A percentile compares a stretch with the other conserved stretches of the same genome.
Conservation (phyloP, 2,329 filamentous ascomycete species). For the Fusarium sp. region DNA sequence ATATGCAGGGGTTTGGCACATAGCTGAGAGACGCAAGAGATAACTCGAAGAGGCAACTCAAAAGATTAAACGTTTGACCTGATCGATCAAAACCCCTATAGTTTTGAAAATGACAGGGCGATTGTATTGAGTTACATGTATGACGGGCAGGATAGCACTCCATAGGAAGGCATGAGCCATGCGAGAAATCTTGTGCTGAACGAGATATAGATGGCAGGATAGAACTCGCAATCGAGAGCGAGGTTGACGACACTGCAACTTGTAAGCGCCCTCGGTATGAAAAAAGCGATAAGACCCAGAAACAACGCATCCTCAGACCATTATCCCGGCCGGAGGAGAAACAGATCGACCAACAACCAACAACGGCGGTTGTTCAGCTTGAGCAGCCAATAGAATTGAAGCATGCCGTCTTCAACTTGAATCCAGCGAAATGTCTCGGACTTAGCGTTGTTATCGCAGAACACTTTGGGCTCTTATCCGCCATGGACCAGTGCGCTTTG, state of each 20-base stretch:
- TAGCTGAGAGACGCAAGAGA: not conserved
- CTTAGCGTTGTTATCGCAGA: not conserved
- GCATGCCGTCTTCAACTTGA: not conserved
- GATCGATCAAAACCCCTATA: not conserved
- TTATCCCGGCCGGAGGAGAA: not conserved
- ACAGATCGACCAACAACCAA: conserved; percentile 22
- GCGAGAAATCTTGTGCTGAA: not conserved
- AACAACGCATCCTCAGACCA: not conserved
- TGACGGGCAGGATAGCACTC: not conserved
- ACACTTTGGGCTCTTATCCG: not conserved
- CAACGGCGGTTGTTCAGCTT: not conserved
- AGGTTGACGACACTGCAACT: not conserved
- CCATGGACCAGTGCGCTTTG: not conserved
- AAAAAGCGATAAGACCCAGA: not conserved
- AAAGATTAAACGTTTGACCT: not conserved
- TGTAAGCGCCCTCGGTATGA: conserved; percentile 12
- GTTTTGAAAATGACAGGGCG: not conserved
- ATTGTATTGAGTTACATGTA: not conserved
- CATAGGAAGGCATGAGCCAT: not conserved
- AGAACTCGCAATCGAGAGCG: not conserved
- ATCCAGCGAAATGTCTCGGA: not conserved
- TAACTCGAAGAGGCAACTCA: not conserved
- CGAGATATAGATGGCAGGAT: not conserved
- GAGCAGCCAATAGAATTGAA: not conserved
- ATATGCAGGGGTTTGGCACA: conserved; percentile 23